phyloP scores from a whole-genome alignment of 306 rosid genomes.

The Medicago truncatula region MtrunA17r5.0-ANR NC_053043.1:2724501-2725000 shows the following conservation, averaged over 20 bases:
- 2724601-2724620: constrained; percentile 35
- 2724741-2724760: constrained; percentile 31
- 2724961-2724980: constrained; percentile 34
- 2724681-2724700: constrained; percentile 45
- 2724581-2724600: constrained; percentile 26
- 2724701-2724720: constrained; percentile 44
- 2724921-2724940: constrained; percentile 5
- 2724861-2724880: too few species aligned
- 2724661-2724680: constrained; percentile 37
- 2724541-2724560: background rate
- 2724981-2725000: constrained; percentile 30
- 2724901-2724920: constrained; percentile 25
- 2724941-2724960: constrained; percentile 32
- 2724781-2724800: constrained; percentile 49
- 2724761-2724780: background rate
- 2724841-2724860: too few species aligned
- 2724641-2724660: constrained; percentile 28
- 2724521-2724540: background rate
- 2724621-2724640: constrained; percentile 42
- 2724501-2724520: constrained; percentile 16
- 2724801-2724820: background rate
- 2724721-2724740: background rate
- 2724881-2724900: constrained; percentile 25
- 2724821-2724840: background rate
- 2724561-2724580: background rate